Evolutionary conservation across 768 basidiomycete species (phyloP).

Genomic region (Hirschioporus abietinus): DNA sequence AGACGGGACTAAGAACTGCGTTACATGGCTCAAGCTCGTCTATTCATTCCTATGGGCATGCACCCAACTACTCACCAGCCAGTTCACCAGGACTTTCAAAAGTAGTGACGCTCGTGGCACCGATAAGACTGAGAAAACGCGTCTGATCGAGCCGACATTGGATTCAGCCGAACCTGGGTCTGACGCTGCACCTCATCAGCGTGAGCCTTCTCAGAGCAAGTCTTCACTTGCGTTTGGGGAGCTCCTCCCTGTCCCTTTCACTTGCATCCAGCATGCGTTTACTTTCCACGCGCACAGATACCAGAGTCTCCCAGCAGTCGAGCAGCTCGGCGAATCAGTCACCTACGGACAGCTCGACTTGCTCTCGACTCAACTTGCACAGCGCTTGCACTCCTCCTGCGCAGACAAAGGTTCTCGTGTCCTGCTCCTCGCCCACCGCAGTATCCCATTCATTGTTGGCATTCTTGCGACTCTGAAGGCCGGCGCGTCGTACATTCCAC

Average conservation of each 20-base stretch:
- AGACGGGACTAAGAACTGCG: background rate
- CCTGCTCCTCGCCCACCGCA: conserved; percentile 16
- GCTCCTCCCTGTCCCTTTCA: conserved; percentile 10
- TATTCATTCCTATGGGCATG: background rate
- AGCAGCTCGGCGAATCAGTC: conserved; percentile 15
- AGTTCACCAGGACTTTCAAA: background rate
- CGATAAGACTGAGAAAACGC: background rate
- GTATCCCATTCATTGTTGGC: conserved; percentile 14
- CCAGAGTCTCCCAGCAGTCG: conserved; percentile 15
- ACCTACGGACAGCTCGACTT: conserved; percentile 17
- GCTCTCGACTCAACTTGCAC: conserved; percentile 15
- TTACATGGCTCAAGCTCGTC: background rate
- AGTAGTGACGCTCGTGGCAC: background rate
- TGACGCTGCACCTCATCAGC: background rate
- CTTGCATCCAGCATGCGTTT: conserved; percentile 18
- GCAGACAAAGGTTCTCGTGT: conserved; percentile 14
- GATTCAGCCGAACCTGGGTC: background rate
- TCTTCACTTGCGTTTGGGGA: conserved; percentile 5
- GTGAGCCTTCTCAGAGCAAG: background rate
- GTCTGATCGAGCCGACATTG: background rate
- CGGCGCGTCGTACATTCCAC: conserved; percentile 19
- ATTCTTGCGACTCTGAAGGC: conserved; percentile 19
- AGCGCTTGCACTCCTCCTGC: conserved; percentile 12
- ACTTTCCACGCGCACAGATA: conserved; percentile 12
- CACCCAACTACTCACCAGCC: background rate